Base-by-base conservation (phyloP, 495 filamentous ascomycete species). In the Hypoxylon lenormandii region DNA sequence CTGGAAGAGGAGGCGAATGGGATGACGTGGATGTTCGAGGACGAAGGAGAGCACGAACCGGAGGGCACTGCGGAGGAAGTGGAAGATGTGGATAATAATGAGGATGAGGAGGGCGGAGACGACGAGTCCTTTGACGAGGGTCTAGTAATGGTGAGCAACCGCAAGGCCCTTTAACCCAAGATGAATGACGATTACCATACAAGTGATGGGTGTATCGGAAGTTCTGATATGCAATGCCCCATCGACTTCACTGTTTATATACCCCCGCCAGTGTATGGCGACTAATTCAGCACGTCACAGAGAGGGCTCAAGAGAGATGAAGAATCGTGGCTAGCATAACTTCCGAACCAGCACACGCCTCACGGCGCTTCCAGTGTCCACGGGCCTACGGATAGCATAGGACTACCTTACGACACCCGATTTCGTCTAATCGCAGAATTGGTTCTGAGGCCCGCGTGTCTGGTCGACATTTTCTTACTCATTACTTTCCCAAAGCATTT, bases 1-100 rank as follows among this genome's bases (percentile, higher is more conserved):
- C 82, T 97, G 3, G 95, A 98, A 78, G 95, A 98, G 80, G 88
- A 91, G 62, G 91, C 92, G 2, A 97, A 98, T 78, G 95, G 94
- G 4, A 80, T 94, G 70, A 89, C 89, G 19, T 98, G 95, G 95
- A 96, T 97, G 93, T 77, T 80, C 38, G 80, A 80, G 8, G 79
- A 76, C 5, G 77, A 78, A 1, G 80, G 80, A 7, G 76, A 64
- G 8, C 12, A 62, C 37, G 22, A 42, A 33, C 48, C 47, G 51
- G 70, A 21, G 57, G 69, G 63, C 6, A 64, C 74, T 12, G 63
- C 56, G 4, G 74, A 75, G 22, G 63, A 66, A n/a, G 74, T 78
- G 21, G 78, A 76, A 0, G 69, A 46, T 16, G 48, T 22, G 13
- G 60, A 56, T 7, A 56, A 80, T 5, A 77, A 21, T 1, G 69